Conservation (phyloP, 495 filamentous ascomycete species). For the Poronia punctata region DNA sequence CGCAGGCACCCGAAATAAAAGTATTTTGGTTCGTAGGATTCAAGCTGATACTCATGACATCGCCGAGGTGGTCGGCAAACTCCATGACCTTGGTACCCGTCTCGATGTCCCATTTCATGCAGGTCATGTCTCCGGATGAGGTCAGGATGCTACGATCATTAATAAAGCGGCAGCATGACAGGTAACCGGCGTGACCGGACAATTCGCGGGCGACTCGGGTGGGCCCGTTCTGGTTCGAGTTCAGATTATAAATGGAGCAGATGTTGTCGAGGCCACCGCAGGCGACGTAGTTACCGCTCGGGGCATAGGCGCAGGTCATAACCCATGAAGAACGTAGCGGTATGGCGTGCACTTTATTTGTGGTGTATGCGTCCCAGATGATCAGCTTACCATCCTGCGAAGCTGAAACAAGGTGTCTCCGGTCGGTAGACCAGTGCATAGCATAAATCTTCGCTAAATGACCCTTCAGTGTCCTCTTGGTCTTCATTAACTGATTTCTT, state of each 20-base stretch:
- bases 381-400: slow-evolving; percentile 99
- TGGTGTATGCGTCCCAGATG: slow-evolving; percentile 99
- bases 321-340: slow-evolving; percentile 98
- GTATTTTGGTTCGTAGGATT: slow-evolving; percentile 98
- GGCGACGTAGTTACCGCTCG: slow-evolving; percentile 95
- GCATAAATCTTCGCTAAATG: slow-evolving; percentile 98
- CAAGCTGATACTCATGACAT: slow-evolving; percentile 99
- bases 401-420: slow-evolving; percentile 93
- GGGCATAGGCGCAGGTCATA: slow-evolving; percentile 99
- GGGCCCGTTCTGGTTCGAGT: slow-evolving; percentile 87
- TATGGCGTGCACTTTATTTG: slow-evolving; percentile 98
- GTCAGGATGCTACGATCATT: slow-evolving; percentile 97
- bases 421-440: slow-evolving; percentile 99
- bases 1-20: slow-evolving; percentile 96
- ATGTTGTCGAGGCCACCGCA: slow-evolving; percentile 99
- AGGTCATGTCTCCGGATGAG: slow-evolving; percentile 98
- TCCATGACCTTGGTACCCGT: slow-evolving; percentile 95
- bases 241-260: slow-evolving; percentile 98
- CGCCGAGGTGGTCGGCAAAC: slow-evolving; percentile 96
- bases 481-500: slow-evolving; percentile 85
- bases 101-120: slow-evolving; percentile 99
- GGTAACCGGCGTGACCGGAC: slow-evolving; percentile 93
- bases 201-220: slow-evolving; percentile 94
- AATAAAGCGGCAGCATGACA: slow-evolving; percentile 98
- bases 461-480: slow-evolving; percentile 89